Evolutionary conservation across 306 rosid genomes (phyloP).

Genomic region (Gastrolobium bilobum): DNA sequence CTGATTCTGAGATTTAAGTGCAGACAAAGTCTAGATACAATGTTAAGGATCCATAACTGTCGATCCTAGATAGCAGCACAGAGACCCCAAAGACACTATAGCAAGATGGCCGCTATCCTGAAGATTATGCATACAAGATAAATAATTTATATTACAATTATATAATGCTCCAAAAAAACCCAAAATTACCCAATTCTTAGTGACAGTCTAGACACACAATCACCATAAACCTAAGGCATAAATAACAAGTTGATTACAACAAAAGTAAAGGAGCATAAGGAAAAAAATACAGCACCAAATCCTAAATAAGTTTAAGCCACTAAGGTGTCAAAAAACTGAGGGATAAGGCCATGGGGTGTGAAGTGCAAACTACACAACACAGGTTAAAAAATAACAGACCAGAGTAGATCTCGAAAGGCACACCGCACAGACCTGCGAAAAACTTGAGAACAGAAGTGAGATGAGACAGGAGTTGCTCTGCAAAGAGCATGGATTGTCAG

Average conservation of each 20-base stretch:
- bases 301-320: too few relatives aligned
- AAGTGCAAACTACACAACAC: too few relatives aligned
- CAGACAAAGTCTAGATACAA: background rate
- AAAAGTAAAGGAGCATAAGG: background rate
- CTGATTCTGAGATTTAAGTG: background rate
- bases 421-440: too few relatives aligned
- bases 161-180: background rate
- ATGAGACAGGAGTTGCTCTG: too few relatives aligned
- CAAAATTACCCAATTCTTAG: too few relatives aligned
- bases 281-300: too few relatives aligned
- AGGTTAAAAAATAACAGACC: too few relatives aligned
- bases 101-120: background rate
- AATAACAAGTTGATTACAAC: background rate
- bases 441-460: too few relatives aligned
- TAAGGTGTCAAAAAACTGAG: too few relatives aligned
- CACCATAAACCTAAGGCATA: conserved; percentile 9
- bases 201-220: conserved; percentile 19
- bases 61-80: background rate
- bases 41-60: conserved; percentile 13
- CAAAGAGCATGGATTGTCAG: too few relatives aligned
- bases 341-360: too few relatives aligned
- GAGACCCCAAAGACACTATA: conserved; percentile 20
- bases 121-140: background rate
- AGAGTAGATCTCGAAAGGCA: too few relatives aligned
- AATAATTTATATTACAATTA: background rate